Conservation (phyloP, 2,329 filamentous ascomycete species). For the Dothidotthia symphoricarpi region DNA sequence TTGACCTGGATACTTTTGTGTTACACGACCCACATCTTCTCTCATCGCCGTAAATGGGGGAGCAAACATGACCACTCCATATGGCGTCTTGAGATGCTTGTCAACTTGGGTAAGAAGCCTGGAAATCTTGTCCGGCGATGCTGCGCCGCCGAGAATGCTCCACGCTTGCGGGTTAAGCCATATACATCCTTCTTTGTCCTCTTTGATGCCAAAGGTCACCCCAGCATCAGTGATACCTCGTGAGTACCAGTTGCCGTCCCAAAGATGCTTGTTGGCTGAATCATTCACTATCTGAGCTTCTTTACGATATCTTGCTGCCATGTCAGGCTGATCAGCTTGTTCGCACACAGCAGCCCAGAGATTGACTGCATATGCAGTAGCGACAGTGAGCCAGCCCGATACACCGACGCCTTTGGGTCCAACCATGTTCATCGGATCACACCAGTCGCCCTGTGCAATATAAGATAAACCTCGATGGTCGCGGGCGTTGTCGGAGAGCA, state of each 20-base stretch:
- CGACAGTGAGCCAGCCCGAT: slow-evolving; percentile 59
- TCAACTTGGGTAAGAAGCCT: slow-evolving; percentile 53
- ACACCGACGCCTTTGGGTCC: slow-evolving; percentile 58
- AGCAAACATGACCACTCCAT: slow-evolving; percentile 57
- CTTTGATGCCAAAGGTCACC: slow-evolving; percentile 53
- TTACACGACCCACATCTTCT: slow-evolving; percentile 59
- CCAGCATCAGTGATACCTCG: slow-evolving; percentile 59
- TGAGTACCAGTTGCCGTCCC: slow-evolving; percentile 58
- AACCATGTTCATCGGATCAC: slow-evolving; percentile 64
- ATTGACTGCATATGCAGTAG: slow-evolving; percentile 54
- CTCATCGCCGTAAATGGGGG: slow-evolving; percentile 57
- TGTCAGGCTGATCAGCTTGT: slow-evolving; percentile 41
- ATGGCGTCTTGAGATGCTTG: slow-evolving; percentile 53
- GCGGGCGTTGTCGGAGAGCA: slow-evolving; percentile 47
- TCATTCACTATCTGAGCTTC: slow-evolving; percentile 51
- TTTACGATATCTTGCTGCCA: slow-evolving; percentile 48
- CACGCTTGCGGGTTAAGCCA: slow-evolving; percentile 60
- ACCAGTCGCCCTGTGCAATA: slow-evolving; percentile 61
- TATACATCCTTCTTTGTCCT: slow-evolving; percentile 55
- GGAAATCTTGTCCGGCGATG: slow-evolving; percentile 43
- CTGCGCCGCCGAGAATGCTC: slow-evolving; percentile 56
- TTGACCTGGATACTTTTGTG: slow-evolving; percentile 58
- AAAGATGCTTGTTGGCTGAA: slow-evolving; percentile 54
- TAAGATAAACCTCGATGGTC: slow-evolving; percentile 57
- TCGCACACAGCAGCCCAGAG: slow-evolving; percentile 56